phyloP scores from a whole-genome alignment of 345 rosid genomes.

The Syzygium grande region DNA sequence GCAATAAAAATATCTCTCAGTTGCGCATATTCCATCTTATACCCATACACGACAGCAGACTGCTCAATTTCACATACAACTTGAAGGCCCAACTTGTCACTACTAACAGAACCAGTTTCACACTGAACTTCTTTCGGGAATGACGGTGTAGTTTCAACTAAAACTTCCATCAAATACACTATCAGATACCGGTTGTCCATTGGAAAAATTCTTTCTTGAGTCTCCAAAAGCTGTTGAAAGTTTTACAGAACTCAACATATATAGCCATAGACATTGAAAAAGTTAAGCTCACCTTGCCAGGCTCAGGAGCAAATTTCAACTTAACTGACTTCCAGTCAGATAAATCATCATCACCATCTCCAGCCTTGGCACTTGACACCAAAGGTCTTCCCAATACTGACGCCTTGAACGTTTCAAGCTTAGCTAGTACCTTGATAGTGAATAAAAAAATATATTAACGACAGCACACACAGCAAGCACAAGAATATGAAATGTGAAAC shows the following conservation, averaged over 20 bases:
- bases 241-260: not conserved
- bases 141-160: not conserved
- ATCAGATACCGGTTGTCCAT: not conserved
- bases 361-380: conserved; percentile 31
- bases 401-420: conserved; percentile 68
- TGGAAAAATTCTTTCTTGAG: not conserved
- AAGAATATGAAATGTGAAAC: not conserved
- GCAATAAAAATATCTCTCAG: not conserved
- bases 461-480: not conserved
- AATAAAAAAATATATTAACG: not conserved
- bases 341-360: conserved; percentile 45
- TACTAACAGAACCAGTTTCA: not conserved
- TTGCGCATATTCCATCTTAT: not conserved
- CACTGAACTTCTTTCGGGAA: not conserved
- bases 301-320: conserved; percentile 59
- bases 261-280: not conserved
- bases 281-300: conserved; percentile 48
- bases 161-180: not conserved
- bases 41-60: not conserved
- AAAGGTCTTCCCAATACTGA: conserved; percentile 34
- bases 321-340: conserved; percentile 64
- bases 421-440: conserved; percentile 52
- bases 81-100: not conserved
- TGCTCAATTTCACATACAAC: not conserved
- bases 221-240: not conserved